phyloP scores from a whole-genome alignment of 257 asterid genomes.

The Handroanthus guayacan region DNA sequence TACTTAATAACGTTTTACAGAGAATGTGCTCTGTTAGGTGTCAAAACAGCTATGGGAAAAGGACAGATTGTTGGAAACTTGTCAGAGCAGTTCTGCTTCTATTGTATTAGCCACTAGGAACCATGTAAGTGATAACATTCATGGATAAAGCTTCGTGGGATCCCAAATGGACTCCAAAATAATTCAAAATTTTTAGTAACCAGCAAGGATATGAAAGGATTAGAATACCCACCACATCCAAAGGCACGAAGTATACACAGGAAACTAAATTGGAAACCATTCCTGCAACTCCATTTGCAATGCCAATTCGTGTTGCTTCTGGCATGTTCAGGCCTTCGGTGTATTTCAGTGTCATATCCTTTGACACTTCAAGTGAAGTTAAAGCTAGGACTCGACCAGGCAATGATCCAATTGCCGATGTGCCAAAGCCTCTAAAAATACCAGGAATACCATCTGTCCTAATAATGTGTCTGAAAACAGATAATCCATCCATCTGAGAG shows the following conservation, averaged over 20 bases:
- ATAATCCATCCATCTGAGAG: slow-evolving; percentile 60
- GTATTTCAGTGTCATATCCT: slow-evolving; percentile 73
- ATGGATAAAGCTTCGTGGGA: not conserved
- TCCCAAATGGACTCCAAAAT: not conserved
- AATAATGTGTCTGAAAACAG: slow-evolving; percentile 68
- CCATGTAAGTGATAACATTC: slow-evolving; percentile 1
- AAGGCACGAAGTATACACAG: slow-evolving; percentile 83
- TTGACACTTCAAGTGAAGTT: slow-evolving; percentile 86
- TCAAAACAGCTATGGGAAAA: not conserved
- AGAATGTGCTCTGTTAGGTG: slow-evolving; percentile 3
- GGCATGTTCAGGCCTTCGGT: slow-evolving; percentile 67
- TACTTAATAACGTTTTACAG: not conserved
- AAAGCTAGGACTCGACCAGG: slow-evolving; percentile 94
- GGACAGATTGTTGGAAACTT: not conserved
- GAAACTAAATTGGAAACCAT: slow-evolving; percentile 87
- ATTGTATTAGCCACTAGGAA: not conserved
- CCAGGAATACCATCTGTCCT: slow-evolving; percentile 74
- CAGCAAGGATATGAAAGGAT: slow-evolving; percentile 38
- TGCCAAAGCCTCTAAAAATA: slow-evolving; percentile 86
- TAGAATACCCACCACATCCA: slow-evolving; percentile 80
- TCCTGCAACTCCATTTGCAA: slow-evolving; percentile 89
- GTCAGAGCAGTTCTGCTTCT: not conserved
- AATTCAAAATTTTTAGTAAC: not conserved
- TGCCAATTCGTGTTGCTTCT: slow-evolving; percentile 78
- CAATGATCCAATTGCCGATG: slow-evolving; percentile 88